phyloP scores from a whole-genome alignment of 768 basidiomycete genomes.

The Calocera viscosa region DNA sequence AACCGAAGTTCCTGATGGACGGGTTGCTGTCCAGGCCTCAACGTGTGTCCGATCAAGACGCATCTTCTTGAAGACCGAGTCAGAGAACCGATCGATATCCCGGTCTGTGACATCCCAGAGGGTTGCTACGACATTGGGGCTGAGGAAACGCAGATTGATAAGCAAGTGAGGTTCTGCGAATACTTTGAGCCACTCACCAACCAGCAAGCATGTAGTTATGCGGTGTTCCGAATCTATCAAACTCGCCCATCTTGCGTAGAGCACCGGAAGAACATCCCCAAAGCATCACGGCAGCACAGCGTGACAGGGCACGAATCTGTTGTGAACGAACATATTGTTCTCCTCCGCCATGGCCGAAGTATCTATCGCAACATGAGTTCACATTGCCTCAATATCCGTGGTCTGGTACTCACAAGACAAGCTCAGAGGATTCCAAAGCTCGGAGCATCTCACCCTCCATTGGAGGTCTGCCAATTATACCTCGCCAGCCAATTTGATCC shows the following conservation, averaged over 20 bases:
- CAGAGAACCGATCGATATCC: conserved; percentile 89
- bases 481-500: conserved; percentile 68
- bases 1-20: conserved; percentile 33
- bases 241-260: conserved; percentile 83
- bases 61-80: conserved; percentile 66
- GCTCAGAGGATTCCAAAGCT: conserved; percentile 59
- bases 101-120: conserved; percentile 98
- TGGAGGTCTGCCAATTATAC: conserved; percentile 59
- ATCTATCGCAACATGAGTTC: conserved; percentile 39
- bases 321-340: conserved; percentile 89
- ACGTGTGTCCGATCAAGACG: conserved; percentile 32
- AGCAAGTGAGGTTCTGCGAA: neutral
- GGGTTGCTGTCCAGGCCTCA: conserved; percentile 9
- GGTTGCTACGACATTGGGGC: conserved; percentile 86
- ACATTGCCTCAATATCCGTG: neutral
- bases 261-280: conserved; percentile 98
- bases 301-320: conserved; percentile 62
- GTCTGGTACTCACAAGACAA: conserved; percentile 65
- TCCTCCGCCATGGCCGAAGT: conserved; percentile 93
- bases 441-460: conserved; percentile 73
- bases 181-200: conserved; percentile 49
- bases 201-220: conserved; percentile 95
- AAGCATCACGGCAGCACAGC: conserved; percentile 90
- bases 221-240: conserved; percentile 83
- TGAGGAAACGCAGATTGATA: conserved; percentile 28